Conservation (phyloP, 805 yeast genomes). For the Zygotorulaspora chibaensis region DNA sequence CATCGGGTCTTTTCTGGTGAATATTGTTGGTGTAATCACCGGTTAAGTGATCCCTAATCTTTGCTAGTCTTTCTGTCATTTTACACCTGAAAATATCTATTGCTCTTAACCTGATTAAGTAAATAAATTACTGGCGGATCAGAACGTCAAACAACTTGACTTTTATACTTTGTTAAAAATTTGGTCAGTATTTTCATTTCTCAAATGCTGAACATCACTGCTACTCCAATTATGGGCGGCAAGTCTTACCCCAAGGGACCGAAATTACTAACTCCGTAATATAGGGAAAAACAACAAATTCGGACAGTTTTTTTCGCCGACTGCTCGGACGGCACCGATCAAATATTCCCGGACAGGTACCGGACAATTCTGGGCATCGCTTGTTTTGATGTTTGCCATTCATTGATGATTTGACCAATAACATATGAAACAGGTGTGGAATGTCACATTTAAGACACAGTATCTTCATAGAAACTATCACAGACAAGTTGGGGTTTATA, state of each 20-base stretch:
- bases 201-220: background rate
- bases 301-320: background rate
- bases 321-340: background rate
- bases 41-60: slow-evolving; percentile 28
- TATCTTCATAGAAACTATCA: background rate
- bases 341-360: background rate
- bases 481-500: background rate
- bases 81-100: background rate
- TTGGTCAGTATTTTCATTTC: background rate
- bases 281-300: background rate
- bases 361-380: background rate
- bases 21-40: slow-evolving; percentile 9
- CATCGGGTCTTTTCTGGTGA: slow-evolving; percentile 61
- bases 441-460: background rate
- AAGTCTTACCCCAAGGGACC: background rate
- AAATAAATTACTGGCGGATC: background rate
- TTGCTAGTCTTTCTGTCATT: slow-evolving; percentile 32
- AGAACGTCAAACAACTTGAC: no score
- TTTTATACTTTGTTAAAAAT: background rate
- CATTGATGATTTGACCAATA: background rate
- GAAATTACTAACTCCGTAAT: background rate
- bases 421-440: background rate
- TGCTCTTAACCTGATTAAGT: no score
- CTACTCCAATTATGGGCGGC: background rate
- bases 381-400: background rate